These are phyloP conservation scores for Dioscorea cayenensis DNA, from an alignment of 116 monocot genomes.

Conservation along the genomic window DNA sequence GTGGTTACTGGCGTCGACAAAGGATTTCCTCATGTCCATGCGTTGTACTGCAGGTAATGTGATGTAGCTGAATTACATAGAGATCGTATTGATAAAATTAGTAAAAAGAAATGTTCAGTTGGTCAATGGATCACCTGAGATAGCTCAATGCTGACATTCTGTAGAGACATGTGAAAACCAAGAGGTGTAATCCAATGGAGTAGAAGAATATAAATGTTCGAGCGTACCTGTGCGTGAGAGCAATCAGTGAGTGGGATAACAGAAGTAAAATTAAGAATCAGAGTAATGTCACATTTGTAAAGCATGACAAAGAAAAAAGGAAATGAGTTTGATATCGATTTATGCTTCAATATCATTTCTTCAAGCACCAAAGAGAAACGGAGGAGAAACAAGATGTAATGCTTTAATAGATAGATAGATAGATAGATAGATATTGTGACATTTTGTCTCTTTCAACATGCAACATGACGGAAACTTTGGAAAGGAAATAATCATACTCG, in stretches of 20 bases:
- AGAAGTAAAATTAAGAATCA: too few species aligned
- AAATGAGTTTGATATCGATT: background rate
- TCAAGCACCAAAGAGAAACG: too few species aligned
- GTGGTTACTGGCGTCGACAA: conserved; percentile 23
- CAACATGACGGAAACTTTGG: too few species aligned
- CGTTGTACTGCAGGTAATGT: conserved; percentile 19
- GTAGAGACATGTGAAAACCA: conserved; percentile 94
- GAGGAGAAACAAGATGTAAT: too few species aligned
- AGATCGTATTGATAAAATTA: background rate
- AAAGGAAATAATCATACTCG: too few species aligned
- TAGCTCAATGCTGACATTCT: conserved; percentile 90
- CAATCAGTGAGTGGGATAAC: background rate
- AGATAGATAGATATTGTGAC: too few species aligned
- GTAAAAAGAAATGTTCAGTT: background rate
- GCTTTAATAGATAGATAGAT: too few species aligned
- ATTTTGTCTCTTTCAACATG: too few species aligned
- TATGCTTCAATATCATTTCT: too few species aligned
- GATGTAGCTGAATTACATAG: background rate
- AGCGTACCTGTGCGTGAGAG: conserved; percentile 50
- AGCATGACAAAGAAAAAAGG: background rate
- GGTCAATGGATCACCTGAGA: conserved; percentile 35
- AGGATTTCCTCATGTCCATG: conserved; percentile 21
- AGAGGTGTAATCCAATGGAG: conserved; percentile 91
- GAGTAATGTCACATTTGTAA: background rate
- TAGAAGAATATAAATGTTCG: conserved; percentile 95